phyloP scores from a whole-genome alignment of 2,329 filamentous ascomycete genomes.

The Fusarium sp. region DNA sequence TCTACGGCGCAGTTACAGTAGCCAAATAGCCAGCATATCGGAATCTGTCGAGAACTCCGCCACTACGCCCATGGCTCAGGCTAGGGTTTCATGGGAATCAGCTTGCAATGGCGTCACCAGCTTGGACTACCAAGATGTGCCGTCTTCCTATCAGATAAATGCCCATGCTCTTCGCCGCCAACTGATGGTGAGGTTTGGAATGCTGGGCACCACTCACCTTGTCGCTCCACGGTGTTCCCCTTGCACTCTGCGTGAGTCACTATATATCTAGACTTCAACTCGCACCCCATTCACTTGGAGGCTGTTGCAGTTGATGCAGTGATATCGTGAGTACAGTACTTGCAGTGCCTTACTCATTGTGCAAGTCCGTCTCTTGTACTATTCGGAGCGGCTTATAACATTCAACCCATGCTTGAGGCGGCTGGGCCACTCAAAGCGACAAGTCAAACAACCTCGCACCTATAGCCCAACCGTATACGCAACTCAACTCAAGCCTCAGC shows the following conservation, averaged over 20 bases:
- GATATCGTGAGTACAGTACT: slow-evolving; percentile 10
- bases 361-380: slow-evolving; percentile 30
- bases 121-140: slow-evolving; percentile 31
- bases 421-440: slow-evolving; percentile 44
- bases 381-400: slow-evolving; percentile 36
- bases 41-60: slow-evolving; percentile 15
- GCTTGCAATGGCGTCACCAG: slow-evolving; percentile 47
- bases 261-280: slow-evolving; percentile 38
- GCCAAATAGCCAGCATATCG: slow-evolving; percentile 12
- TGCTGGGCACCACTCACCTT: slow-evolving; percentile 43
- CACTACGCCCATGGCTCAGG: slow-evolving; percentile 9
- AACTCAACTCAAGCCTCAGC: slow-evolving; percentile 20
- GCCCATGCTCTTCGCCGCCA: slow-evolving; percentile 20
- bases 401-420: slow-evolving; percentile 41
- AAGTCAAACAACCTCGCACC: slow-evolving; percentile 29
- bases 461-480: slow-evolving; percentile 20
- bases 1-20: slow-evolving; percentile 13
- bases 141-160: slow-evolving; percentile 44
- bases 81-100: slow-evolving; percentile 15
- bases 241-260: slow-evolving; percentile 46
- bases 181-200: slow-evolving; percentile 42
- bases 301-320: slow-evolving; percentile 34
- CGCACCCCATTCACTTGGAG: slow-evolving; percentile 48
- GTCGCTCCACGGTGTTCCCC: slow-evolving; percentile 47
- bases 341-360: slow-evolving; percentile 17